Evolutionary conservation across 805 yeast genomes (phyloP).

Genomic region (Suhomyces canberraensis): DNA sequence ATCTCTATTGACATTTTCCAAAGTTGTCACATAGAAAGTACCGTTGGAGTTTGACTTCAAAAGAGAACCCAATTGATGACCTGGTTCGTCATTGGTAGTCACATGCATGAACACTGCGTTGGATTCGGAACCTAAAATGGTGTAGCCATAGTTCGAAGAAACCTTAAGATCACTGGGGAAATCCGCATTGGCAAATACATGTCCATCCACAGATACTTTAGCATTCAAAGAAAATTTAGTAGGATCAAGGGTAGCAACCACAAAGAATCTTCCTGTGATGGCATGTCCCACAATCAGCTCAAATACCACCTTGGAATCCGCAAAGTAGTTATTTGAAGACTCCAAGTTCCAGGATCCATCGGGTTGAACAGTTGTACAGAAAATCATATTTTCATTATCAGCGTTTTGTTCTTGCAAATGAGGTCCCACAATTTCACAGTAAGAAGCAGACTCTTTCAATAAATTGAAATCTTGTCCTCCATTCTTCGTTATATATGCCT

Average conservation of each 20-base stretch:
- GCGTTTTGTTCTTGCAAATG: slow-evolving; percentile 36
- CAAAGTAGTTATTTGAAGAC: slow-evolving; percentile 55
- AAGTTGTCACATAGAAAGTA: slow-evolving; percentile 70
- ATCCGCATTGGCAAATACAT: slow-evolving; percentile 67
- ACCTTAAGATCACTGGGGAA: slow-evolving; percentile 67
- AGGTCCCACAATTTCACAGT: slow-evolving; percentile 68
- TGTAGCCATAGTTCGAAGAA: slow-evolving; percentile 58
- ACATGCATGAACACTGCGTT: slow-evolving; percentile 80
- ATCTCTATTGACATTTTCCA: slow-evolving; percentile 74
- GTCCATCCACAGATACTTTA: slow-evolving; percentile 76
- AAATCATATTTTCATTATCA: slow-evolving; percentile 46
- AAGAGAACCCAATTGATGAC: slow-evolving; percentile 69
- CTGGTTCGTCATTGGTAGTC: slow-evolving; percentile 53
- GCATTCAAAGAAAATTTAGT: slow-evolving; percentile 52
- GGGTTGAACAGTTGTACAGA: slow-evolving; percentile 54
- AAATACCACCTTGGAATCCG: slow-evolving; percentile 40
- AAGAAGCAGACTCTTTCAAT: slow-evolving; percentile 49
- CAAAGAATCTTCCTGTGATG: slow-evolving; percentile 62
- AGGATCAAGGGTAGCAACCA: slow-evolving; percentile 63
- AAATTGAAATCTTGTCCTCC: slow-evolving; percentile 62
- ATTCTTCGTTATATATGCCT: slow-evolving; percentile 61
- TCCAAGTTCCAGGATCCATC: slow-evolving; percentile 26
- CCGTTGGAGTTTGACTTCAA: slow-evolving; percentile 91
- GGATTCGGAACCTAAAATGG: slow-evolving; percentile 70
- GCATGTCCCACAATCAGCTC: slow-evolving; percentile 72